Conservation (phyloP, 163 green algal species). For the Chloroidium sp. region DNA sequence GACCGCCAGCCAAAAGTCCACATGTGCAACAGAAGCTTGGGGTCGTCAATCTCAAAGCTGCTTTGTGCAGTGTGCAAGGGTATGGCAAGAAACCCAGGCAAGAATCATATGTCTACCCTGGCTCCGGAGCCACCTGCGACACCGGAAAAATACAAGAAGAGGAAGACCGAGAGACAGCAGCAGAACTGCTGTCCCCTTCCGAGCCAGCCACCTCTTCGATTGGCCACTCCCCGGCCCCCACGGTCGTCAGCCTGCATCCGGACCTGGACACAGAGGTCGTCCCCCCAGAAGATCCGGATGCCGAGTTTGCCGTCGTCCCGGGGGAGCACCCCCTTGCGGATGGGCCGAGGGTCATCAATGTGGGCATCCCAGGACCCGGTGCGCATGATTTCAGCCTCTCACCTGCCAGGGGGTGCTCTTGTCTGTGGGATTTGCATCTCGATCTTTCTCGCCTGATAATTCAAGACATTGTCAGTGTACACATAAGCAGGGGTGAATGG, state of each 20-base stretch:
- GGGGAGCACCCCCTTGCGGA: constrained; percentile 7
- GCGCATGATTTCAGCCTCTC: neutral
- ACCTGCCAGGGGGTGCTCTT: neutral
- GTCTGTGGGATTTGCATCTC: too few species aligned
- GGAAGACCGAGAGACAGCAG: too few species aligned
- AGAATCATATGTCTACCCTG: constrained; percentile 70
- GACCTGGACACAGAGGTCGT: neutral
- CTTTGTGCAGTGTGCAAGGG: constrained; percentile 53
- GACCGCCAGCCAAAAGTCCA: too few species aligned
- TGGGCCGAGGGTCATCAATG: constrained; percentile 72
- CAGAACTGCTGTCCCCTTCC: too few species aligned
- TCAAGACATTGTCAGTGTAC: too few species aligned
- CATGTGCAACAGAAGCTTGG: too few species aligned
- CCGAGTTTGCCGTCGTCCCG: constrained; percentile 46
- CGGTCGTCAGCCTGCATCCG: too few species aligned
- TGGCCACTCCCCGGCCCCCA: too few species aligned
- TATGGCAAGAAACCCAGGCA: constrained; percentile 43
- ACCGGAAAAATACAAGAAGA: constrained; percentile 4
- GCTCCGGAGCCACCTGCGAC: constrained; percentile 72
- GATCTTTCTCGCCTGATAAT: too few species aligned
- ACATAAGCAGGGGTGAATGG: too few species aligned
- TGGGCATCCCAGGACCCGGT: constrained; percentile 69
- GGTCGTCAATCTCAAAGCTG: neutral
- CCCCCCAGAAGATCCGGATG: constrained; percentile 49
- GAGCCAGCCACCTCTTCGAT: too few species aligned